Base-by-base conservation (phyloP, 371 early-diverging fungal species). In the Mucor velutinosus region DNA sequence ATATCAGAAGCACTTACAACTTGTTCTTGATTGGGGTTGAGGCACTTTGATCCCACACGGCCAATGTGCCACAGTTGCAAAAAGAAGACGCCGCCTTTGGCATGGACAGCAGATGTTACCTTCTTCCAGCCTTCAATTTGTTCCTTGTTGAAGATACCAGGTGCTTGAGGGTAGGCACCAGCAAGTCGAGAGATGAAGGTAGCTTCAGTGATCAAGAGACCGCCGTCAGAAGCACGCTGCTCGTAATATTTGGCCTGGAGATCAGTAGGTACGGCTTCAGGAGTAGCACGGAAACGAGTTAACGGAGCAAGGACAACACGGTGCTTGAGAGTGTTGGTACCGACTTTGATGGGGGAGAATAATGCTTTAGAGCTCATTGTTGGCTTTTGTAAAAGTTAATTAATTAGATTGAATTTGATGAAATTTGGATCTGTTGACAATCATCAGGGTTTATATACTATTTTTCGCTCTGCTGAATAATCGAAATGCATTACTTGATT, bases 241-340 rank as follows among this genome's bases (percentile, higher is more conserved):
- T 43, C 66, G 62, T 86, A 88, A 70, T 86, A 83, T 45, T 79
- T 72, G 14, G 66, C 74, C 59, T 70, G 66, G 17, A 83, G 58
- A 59, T 74, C 73, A 32, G 77, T 76, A 8, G 86, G 81, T 12
- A 81, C 71, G 7, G 39, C 51, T 15, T 63, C 61, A 1, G 39
- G 5, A 7, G 64, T 30, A 51, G 61, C 35, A 39, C 69, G 35
- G 29, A 58, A 33, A 11, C 85, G 75, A 10, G 87, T 87, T 60
- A 89, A 57, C 8, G 89, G 86, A n/a, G 81, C 85, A 60, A 88
- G 70, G 12, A 77, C 86, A 58, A 87, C 76, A 62, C 90, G 84
- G 68, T 90, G 88, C 33, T 77, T 47, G 12, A 83, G 61, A 19
- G 17, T 17, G 37, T 45, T 1, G 49, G 53, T 27, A 71, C 81